A percentile compares a stretch with the other conserved stretches of the same genome.
Conservation (phyloP, 441 rosid genomes). For the Lepidium campestre region DNA sequence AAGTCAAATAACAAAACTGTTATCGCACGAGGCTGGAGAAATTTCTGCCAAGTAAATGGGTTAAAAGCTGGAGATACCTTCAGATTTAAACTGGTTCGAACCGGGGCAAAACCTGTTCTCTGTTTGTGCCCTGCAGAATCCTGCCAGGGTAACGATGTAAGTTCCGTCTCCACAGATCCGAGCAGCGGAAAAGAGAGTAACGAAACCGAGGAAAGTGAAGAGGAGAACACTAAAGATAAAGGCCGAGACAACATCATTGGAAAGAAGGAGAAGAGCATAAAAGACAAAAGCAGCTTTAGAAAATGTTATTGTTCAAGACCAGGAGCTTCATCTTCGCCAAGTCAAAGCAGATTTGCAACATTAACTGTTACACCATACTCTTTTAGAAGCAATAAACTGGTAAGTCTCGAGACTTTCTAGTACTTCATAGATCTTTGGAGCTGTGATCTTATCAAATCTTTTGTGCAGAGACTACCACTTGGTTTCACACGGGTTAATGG, state of each 20-base stretch:
- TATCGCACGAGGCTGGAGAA: constrained; percentile 13
- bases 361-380: not conserved
- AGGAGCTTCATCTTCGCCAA: constrained; percentile 2
- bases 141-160: not conserved
- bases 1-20: not conserved
- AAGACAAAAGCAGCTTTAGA: not conserved
- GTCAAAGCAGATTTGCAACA: constrained; percentile 6
- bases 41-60: constrained; percentile 14
- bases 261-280: not conserved
- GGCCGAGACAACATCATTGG: not conserved
- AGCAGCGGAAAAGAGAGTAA: constrained; percentile 4
- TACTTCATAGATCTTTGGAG: not conserved
- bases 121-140: not conserved
- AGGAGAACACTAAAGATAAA: not conserved
- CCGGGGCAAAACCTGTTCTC: not conserved
- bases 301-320: not conserved
- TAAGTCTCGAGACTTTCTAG: not conserved
- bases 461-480: constrained; percentile 9
- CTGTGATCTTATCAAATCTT: not conserved
- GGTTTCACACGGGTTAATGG: constrained; percentile 5
- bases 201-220: not conserved
- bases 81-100: constrained; percentile 16
- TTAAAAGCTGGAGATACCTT: constrained; percentile 5
- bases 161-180: not conserved
- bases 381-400: constrained; percentile 1